These are phyloP conservation scores for Dysphania ambrosioides DNA, from an alignment of 148 eudicot species.

Conservation along the genomic window DNA sequence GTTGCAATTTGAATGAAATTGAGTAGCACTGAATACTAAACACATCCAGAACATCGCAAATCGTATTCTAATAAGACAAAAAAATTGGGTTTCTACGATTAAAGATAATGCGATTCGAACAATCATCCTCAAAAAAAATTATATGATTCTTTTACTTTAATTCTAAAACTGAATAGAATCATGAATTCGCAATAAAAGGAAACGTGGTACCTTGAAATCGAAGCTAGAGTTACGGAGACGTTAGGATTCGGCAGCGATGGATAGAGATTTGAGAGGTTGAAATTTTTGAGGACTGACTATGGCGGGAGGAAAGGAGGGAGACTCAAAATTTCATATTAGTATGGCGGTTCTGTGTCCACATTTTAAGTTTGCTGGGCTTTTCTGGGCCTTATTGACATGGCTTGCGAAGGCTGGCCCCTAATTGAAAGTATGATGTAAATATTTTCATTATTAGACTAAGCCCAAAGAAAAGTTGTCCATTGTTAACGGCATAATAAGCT, in stretches of 20 bases:
- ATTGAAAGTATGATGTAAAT: no score
- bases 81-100: constrained; percentile 2
- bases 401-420: no score
- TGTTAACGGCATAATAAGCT: no score
- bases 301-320: background rate
- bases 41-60: background rate
- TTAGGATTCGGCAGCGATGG: background rate
- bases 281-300: constrained; percentile 15
- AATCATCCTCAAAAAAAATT: background rate
- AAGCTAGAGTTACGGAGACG: background rate
- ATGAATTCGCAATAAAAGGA: background rate
- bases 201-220: constrained; percentile 6
- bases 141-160: no score
- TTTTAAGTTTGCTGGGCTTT: no score
- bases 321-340: background rate
- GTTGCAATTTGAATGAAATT: background rate
- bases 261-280: background rate
- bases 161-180: background rate
- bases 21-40: background rate
- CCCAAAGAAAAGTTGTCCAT: no score
- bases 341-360: no score
- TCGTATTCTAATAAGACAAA: background rate
- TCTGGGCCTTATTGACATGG: no score
- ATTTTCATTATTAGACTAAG: no score
- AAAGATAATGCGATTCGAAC: background rate